A percentile compares a stretch with the other conserved stretches of the same genome.
phyloP scores from a whole-genome alignment of 169 alveolate genomes.

The Eimeria falciformis region DNA sequence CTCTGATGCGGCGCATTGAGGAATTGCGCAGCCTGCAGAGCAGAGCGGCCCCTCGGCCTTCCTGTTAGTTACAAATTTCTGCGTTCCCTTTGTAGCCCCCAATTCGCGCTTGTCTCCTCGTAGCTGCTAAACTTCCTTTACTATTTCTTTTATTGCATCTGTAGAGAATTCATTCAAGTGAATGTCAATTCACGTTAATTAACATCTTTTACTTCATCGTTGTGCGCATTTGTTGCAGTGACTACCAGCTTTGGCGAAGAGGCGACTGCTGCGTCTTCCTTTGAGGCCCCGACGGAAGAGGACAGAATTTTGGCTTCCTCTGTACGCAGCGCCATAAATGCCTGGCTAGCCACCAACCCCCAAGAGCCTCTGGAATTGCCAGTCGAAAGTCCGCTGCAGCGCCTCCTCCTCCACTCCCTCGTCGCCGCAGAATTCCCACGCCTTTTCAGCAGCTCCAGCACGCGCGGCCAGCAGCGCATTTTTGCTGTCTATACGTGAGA shows the following conservation, averaged over 20 bases:
- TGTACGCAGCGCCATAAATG: not conserved
- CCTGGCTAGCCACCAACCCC: constrained; percentile 16
- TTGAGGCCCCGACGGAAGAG: constrained; percentile 10
- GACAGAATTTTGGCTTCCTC: constrained; percentile 26
- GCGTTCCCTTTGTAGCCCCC: no score
- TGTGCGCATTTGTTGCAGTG: not conserved
- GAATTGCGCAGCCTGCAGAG: constrained; percentile 16
- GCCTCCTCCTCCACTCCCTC: constrained; percentile 89
- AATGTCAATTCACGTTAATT: no score
- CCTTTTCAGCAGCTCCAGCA: constrained; percentile 86
- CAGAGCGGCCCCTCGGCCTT: not conserved
- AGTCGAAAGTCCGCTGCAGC: constrained; percentile 89
- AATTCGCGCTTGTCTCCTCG: no score
- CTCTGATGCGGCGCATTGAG: constrained; percentile 38
- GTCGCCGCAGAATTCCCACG: constrained; percentile 88
- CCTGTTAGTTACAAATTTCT: no score
- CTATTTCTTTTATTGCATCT: no score
- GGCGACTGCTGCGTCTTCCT: constrained; percentile 1
- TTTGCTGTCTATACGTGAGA: constrained; percentile 34
- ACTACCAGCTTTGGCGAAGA: not conserved
- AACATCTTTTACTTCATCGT: no score
- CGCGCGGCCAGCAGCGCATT: constrained; percentile 70
- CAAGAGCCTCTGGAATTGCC: constrained; percentile 81
- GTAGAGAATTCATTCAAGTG: no score
- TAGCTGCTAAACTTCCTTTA: no score